Evolutionary conservation across 2,329 filamentous ascomycete genomes (phyloP), one percentile per base, ranked within the genome.

Genomic region (Phyllosticta citrichinensis): DNA sequence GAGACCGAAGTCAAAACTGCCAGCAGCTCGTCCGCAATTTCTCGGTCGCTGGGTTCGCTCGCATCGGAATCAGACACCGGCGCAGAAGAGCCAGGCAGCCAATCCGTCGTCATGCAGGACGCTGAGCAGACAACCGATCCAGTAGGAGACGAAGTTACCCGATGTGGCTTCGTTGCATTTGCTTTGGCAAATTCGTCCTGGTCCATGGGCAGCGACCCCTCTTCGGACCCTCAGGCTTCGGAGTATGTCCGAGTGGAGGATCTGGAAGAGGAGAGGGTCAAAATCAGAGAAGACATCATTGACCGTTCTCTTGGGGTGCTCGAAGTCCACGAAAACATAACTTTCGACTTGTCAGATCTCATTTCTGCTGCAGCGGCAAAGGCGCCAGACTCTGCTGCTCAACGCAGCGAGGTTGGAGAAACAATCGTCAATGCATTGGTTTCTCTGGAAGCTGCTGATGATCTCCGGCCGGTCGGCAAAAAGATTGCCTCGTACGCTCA

Each of bases 401-500:
- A 74, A 78, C 82, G 87, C 51, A 58, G 85, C 63, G 89, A 94
- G 60, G 87, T 96, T 66, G 91, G 89, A 17, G 84, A 87, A 57
- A 95, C 91, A 0, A 78, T 99, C 54, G 87, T 92, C 4, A 87
- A 89, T 68, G 95, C 91, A 0, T 77, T 99, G 12, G 87, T 95
- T 55, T 87, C 84, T 10, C 73, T 86, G 57, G 80, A 84, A 67
- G 79, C 78, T 64, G 81, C 82, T 54, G 81, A 82, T 30, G 80
- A 84, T 63, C 78, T 82, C 65, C 75, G 79, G 58, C 74, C 76
- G 19, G 76, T 79, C 25, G 81, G 83, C 52, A 83, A 83, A 68
- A 93, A 91, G 71, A 85, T 99, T 65, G 88, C 91, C 20, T 90
- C 94, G 1, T 96, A 95, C 74, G 91, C 94, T 19, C 93, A 99